A percentile compares a stretch with the other conserved stretches of the same genome.
phyloP scores from a whole-genome alignment of 192 early-diverging fungal genomes.

The Coemansia sp. region DNA sequence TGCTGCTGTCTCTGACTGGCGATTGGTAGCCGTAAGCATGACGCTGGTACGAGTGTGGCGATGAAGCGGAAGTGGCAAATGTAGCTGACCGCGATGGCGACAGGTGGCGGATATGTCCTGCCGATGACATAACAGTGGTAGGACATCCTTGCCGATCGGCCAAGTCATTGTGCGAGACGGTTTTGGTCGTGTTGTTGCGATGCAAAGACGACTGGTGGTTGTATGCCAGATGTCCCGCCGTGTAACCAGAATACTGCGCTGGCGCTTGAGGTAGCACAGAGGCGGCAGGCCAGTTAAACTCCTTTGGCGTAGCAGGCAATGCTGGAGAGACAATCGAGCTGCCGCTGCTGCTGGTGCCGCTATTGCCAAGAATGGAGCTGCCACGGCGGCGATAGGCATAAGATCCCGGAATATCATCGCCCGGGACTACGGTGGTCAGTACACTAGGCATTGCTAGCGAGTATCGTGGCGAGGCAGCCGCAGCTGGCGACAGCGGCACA shows the following conservation, averaged over 20 bases:
- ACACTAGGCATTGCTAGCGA: neutral
- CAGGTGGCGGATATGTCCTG: slow-evolving; percentile 12
- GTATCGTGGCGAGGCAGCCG: neutral
- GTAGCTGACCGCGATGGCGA: slow-evolving; percentile 17
- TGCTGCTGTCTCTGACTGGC: slow-evolving; percentile 6
- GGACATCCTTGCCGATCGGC: slow-evolving; percentile 2
- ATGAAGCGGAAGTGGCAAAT: slow-evolving; percentile 8
- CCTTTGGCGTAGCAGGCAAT: slow-evolving; percentile 4
- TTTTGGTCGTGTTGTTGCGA: slow-evolving; percentile 37
- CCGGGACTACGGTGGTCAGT: neutral
- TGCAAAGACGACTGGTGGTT: slow-evolving; percentile 10
- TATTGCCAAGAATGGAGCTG: slow-evolving; percentile 2
- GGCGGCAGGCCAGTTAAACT: neutral
- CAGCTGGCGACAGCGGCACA: neutral
- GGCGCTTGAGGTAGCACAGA: neutral
- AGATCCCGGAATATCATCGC: slow-evolving; percentile 12
- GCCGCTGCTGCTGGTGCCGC: slow-evolving; percentile 28
- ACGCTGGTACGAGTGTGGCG: neutral
- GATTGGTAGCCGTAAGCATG: slow-evolving; percentile 1
- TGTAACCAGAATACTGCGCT: neutral
- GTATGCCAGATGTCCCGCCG: neutral
- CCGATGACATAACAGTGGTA: neutral
- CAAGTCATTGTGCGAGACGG: slow-evolving; percentile 41
- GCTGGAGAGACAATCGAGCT: slow-evolving; percentile 26
- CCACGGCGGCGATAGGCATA: slow-evolving; percentile 25